These are phyloP conservation scores for Parsonsia alboflavescens DNA, from an alignment of 257 asterid species.

Conservation along the genomic window DNA sequence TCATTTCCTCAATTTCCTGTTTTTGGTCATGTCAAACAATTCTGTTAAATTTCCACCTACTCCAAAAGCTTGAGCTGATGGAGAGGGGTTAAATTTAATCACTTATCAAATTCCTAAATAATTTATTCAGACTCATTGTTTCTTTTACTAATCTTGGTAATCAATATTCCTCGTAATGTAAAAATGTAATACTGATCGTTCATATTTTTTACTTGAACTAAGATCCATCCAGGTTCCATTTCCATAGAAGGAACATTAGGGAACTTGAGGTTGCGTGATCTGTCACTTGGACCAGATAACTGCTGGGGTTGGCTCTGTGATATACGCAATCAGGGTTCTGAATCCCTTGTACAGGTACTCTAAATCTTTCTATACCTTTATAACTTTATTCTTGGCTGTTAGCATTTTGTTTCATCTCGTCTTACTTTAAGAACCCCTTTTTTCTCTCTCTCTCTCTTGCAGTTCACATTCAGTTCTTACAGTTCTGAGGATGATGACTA, in stretches of 20 bases:
- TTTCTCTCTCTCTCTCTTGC: slow-evolving; percentile 20
- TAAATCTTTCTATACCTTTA: not conserved
- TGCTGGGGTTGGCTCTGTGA: slow-evolving; percentile 99
- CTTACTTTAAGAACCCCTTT: not conserved
- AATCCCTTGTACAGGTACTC: slow-evolving; percentile 82
- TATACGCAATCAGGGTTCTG: slow-evolving; percentile 88
- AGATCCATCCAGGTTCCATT: slow-evolving; percentile 95
- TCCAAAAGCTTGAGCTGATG: too few species aligned
- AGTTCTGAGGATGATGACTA: slow-evolving; percentile 80
- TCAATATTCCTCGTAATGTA: not conserved
- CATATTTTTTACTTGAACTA: slow-evolving; percentile 27
- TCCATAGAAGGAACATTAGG: slow-evolving; percentile 84
- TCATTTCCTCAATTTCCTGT: slow-evolving; percentile 9
- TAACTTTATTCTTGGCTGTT: not conserved
- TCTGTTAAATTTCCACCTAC: too few species aligned
- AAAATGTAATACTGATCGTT: slow-evolving; percentile 7
- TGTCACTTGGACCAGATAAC: slow-evolving; percentile 72
- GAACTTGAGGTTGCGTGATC: slow-evolving; percentile 84
- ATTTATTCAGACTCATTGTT: not conserved
- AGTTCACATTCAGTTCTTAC: slow-evolving; percentile 84
- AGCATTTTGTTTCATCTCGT: not conserved
- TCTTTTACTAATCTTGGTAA: not conserved
- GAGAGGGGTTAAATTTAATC: too few species aligned
- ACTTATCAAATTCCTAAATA: not conserved
- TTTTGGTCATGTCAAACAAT: not conserved